Evolutionary conservation across 1,139 yeast genomes (phyloP), one percentile per base, ranked within the genome.

Genomic region (Blastobotrys ciferrii): DNA sequence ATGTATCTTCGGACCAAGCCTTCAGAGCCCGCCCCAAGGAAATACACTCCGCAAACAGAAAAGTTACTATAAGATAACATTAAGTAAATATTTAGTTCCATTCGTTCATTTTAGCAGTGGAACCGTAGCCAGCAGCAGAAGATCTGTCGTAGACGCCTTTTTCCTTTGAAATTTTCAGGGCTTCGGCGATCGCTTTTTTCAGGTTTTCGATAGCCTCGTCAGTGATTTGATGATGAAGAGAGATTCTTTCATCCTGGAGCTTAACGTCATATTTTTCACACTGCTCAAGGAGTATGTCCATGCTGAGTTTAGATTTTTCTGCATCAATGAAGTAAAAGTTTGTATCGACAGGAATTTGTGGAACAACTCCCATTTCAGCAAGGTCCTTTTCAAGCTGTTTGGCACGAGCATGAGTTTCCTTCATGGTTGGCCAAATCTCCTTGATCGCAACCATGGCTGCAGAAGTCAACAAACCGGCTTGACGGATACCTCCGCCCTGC

Each of bases 401-500:
- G 32, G 95, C 94, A 60, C 71, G 72, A n/a, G 67, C 70, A 64
- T 88, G 95, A 13, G 92, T 81, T 32, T 63, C 59, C 49, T 76
- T 67, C 62, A 82, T 75, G 32, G 76, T 68, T 28, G 77, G 71
- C 68, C 85, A 80, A 63, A 85, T 86, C 55, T 84, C 82, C 53
- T 85, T 83, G 50, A 89, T 75, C 20, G 95, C 94, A 46, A 76
- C 76, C 25, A 76, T 68, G 7, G 95, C 96, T 87, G 89, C 88
- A 41, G 80, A 73, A 3, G 92, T 76, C 66, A 88, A 74, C 68
- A 87, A 70, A 53, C 96, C 96, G 30, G 85, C 75, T 68, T 89
- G 97, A 66, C 97, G 78, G 54, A 89, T 79, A 56, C 96, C 96
- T 58, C 96, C 96, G 61, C 97, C 96, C 62, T 81, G 81, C 70